Percentiles rank a stretch among this genome's conserved stretches.
phyloP scores from a whole-genome alignment of 2,329 filamentous ascomycete genomes.

The Pseudogymnoascus sp. region DNA sequence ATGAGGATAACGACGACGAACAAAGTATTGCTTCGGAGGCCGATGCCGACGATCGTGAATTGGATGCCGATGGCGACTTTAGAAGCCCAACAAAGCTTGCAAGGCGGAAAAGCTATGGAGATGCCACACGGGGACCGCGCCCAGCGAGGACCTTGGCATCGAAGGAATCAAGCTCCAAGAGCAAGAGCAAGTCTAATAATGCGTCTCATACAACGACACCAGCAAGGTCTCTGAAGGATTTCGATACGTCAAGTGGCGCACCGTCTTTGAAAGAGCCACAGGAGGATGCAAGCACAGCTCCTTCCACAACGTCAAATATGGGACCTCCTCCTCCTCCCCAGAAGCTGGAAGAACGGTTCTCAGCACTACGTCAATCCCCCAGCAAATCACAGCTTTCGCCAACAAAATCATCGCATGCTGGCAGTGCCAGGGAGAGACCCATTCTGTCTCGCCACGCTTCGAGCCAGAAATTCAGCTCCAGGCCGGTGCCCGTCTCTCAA shows the following conservation, averaged over 20 bases:
- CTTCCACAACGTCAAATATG: neutral
- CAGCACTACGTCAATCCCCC: neutral
- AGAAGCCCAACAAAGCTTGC: constrained; percentile 15
- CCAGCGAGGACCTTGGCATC: constrained; percentile 27
- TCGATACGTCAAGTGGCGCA: neutral
- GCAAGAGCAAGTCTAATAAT: neutral
- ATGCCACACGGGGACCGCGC: constrained; percentile 29
- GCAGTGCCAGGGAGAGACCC: constrained; percentile 32
- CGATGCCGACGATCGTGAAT: constrained; percentile 33
- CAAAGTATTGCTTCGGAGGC: constrained; percentile 37
- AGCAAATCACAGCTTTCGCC: constrained; percentile 4
- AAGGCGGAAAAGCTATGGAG: constrained; percentile 37
- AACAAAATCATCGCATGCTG: neutral
- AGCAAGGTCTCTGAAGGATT: neutral
- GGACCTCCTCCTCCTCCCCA: neutral
- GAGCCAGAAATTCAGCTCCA: constrained; percentile 61
- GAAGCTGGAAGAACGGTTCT: constrained; percentile 2
- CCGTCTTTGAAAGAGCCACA: neutral
- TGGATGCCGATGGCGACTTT: constrained; percentile 20
- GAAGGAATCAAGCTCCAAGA: constrained; percentile 16
- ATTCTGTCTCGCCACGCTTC: constrained; percentile 48
- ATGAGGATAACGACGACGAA: constrained; percentile 29
- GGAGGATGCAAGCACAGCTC: neutral
- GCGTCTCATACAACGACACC: neutral
- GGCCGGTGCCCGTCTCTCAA: constrained; percentile 62